These are phyloP conservation scores for Chernovozyma sophiae-reginae DNA, from an alignment of 1,139 yeast species.

Conservation along the genomic window DNA sequence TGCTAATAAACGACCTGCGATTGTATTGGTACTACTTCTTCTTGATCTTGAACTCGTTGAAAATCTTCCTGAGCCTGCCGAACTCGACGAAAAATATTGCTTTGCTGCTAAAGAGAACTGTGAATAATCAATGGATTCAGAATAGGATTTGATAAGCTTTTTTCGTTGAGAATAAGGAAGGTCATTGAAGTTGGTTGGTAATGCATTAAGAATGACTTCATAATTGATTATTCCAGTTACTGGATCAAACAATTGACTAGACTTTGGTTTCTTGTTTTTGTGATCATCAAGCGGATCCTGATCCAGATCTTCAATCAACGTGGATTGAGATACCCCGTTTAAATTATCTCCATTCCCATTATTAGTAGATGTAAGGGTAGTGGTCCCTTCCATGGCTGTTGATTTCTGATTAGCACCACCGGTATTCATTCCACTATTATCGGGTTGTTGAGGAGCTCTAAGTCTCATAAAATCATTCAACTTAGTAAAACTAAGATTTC, in stretches of 20 bases:
- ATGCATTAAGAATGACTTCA: conserved; percentile 35
- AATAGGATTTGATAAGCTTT: conserved; percentile 49
- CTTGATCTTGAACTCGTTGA: conserved; percentile 25
- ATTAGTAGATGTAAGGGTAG: conserved; percentile 1
- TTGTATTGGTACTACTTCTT: conserved; percentile 32
- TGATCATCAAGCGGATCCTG: conserved; percentile 9
- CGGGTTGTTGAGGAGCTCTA: conserved; percentile 15
- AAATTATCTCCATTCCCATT: not conserved
- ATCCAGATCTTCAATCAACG: not conserved
- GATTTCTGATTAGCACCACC: conserved; percentile 4
- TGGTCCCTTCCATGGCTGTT: conserved; percentile 3
- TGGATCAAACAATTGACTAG: conserved; percentile 16
- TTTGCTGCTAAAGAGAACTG: conserved; percentile 44
- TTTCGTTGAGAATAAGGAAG: conserved; percentile 70
- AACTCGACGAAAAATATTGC: conserved; percentile 18
- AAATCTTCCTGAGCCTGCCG: conserved; percentile 16
- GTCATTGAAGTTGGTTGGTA: conserved; percentile 60
- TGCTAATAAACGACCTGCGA: conserved; percentile 42
- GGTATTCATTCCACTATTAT: conserved; percentile 1
- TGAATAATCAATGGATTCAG: conserved; percentile 52
- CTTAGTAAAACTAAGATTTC: conserved; percentile 16
- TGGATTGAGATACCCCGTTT: not conserved
- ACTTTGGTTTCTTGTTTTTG: conserved; percentile 19
- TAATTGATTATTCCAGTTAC: conserved; percentile 31
- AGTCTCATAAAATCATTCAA: conserved; percentile 26